Percentiles rank a stretch among this genome's conserved stretches.
Conservation (phyloP, 2,329 filamentous ascomycete genomes). For the Helicocarpus griseus region DNA sequence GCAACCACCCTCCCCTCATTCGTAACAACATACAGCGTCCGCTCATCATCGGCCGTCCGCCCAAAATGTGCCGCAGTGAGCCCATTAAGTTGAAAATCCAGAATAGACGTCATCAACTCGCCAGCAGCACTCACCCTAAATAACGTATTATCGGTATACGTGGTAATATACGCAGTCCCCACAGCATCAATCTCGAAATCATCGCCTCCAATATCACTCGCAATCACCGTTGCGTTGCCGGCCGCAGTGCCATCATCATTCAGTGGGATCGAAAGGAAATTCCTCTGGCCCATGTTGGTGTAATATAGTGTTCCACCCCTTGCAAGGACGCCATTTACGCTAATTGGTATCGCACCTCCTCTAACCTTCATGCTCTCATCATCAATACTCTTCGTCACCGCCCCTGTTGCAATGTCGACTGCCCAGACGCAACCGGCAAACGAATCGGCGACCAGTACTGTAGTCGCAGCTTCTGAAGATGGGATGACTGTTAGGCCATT, state of each 20-base stretch:
- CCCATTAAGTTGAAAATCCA: neutral
- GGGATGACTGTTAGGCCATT: neutral
- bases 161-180: neutral
- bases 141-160: neutral
- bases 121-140: neutral
- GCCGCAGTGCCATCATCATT: neutral
- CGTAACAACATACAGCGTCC: neutral
- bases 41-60: neutral
- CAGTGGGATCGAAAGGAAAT: neutral
- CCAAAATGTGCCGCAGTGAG: neutral
- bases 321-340: neutral
- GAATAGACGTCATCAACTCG: neutral
- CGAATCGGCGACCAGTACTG: neutral
- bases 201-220: neutral
- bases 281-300: neutral
- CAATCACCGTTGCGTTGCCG: neutral
- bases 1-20: neutral
- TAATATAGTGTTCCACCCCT: neutral
- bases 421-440: neutral
- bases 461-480: neutral
- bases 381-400: neutral
- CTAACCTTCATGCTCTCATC: neutral
- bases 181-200: neutral
- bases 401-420: neutral
- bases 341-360: neutral